Evolutionary conservation across 306 rosid species (phyloP).

Genomic region (Urtica urens): DNA sequence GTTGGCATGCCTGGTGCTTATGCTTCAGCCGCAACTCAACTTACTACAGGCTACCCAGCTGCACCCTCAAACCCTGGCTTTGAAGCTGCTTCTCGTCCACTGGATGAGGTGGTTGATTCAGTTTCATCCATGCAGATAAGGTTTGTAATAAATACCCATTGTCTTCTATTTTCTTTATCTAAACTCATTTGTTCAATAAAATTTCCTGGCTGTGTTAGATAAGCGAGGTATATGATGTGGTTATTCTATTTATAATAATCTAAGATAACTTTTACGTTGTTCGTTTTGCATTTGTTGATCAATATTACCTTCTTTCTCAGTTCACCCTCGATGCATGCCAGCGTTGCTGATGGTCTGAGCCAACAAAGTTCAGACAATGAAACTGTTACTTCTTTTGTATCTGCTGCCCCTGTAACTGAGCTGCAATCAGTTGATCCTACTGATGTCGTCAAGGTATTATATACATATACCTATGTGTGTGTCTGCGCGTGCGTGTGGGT

Average conservation of each 20-base stretch:
- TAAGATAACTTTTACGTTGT: not conserved
- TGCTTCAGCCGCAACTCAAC: conserved; percentile 48
- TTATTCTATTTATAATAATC: not conserved
- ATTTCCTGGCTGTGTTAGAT: not conserved
- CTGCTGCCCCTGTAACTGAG: conserved; percentile 61
- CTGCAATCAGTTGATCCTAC: conserved; percentile 46
- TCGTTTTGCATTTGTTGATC: conserved; percentile 3
- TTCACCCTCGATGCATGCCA: conserved; percentile 45
- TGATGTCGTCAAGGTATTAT: conserved; percentile 58
- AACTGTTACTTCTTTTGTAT: conserved; percentile 55
- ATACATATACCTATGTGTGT: not conserved
- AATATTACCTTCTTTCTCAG: conserved; percentile 29
- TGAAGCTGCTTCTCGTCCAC: conserved; percentile 60
- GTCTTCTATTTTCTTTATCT: not conserved
- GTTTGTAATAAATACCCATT: conserved; percentile 24
- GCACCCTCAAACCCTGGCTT: conserved; percentile 42
- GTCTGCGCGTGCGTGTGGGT: not conserved
- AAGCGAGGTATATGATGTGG: not conserved
- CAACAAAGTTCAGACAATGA: conserved; percentile 69
- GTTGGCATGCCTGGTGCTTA: conserved; percentile 45
- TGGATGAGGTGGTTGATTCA: conserved; percentile 60
- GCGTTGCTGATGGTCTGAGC: conserved; percentile 51
- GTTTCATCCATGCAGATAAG: conserved; percentile 49
- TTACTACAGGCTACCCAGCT: conserved; percentile 50
- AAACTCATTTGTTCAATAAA: not conserved